Base-by-base conservation (phyloP, 164 flowering plant genomes). In the Magnolia changhungtana region DNA sequence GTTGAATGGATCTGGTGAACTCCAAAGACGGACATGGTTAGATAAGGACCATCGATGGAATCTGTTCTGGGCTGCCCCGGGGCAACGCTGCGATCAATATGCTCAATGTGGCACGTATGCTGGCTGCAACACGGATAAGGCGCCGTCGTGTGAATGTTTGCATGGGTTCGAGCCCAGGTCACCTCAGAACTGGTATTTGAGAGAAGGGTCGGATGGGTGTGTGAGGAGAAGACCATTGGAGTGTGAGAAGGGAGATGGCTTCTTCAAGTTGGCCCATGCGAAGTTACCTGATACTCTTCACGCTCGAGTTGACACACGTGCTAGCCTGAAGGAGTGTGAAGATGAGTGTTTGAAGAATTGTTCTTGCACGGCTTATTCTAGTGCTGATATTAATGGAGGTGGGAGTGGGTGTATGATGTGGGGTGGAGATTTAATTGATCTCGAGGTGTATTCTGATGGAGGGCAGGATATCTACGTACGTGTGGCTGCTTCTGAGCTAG, bases 341-440 rank as follows among this genome's bases (percentile, higher is more conserved):
- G 64, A 51, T 2, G 65, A 16, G 16, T 86, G 86, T 78, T 16
- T 76, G 74, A 78, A 64, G 50, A 82, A 82, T 64, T 84, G 88
- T 72, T 75, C 80, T 50, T 86, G 88, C 58, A 73, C 37, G 29
- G 86, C 88, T 64, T 86, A 82, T 65, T 21, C 88, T 0, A 73
- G 50, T 59, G n/a, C 72, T 0, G 67, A 84, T 71, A 64, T 74
- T 13, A 50, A 58, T 4, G 69, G 69, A 7, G 83, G 80, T 27
- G 74, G 77, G 74, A 14, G 69, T 50, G 1, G 85, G 85, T 9
- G 86, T 67, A 19, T 77, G 21, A 31, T 74, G 10, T 84, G 86
- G 88, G 80, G 52, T 27, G 82, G 80, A 0, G 77, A 80, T 50
- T 65, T 86, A 68, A 49, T 79, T 4, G 85, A 86, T 65, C 77